Conservation (phyloP, 2,329 filamentous ascomycete genomes). For the Dothidotthia symphoricarpi region DNA sequence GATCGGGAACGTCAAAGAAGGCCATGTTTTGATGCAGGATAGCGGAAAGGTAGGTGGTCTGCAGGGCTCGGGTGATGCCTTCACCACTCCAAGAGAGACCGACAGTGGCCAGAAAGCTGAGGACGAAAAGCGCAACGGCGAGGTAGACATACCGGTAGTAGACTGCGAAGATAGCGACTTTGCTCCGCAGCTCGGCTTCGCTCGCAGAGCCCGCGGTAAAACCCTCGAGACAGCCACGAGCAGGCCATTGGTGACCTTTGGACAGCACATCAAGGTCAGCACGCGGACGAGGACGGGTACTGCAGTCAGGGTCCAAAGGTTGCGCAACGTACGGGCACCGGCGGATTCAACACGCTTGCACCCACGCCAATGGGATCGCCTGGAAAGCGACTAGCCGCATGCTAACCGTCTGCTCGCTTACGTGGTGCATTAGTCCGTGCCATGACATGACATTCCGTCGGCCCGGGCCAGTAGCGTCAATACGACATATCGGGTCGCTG, state of each 20-base stretch:
- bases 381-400: too few relatives aligned
- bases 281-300: background rate
- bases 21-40: slow-evolving; percentile 26
- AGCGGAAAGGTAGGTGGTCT: slow-evolving; percentile 60
- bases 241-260: slow-evolving; percentile 12
- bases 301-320: background rate
- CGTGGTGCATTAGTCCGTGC: too few relatives aligned
- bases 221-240: slow-evolving; percentile 7
- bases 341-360: background rate
- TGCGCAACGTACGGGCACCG: background rate
- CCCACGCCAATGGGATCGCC: too few relatives aligned
- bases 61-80: slow-evolving; percentile 40
- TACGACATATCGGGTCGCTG: too few relatives aligned
- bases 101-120: slow-evolving; percentile 70
- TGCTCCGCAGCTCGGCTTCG: slow-evolving; percentile 1
- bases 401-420: too few relatives aligned
- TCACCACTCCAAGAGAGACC: slow-evolving; percentile 69
- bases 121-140: slow-evolving; percentile 51
- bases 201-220: slow-evolving; percentile 4
- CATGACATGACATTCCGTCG: too few relatives aligned
- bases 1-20: slow-evolving; percentile 74
- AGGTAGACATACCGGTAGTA: slow-evolving; percentile 29
- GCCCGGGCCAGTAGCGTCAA: too few relatives aligned
- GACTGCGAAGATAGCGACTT: slow-evolving; percentile 7
- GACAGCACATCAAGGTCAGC: background rate